A percentile compares a stretch with the other conserved stretches of the same genome.
phyloP scores from a whole-genome alignment of 306 rosid species.

The Vigna nakashimae region DNA sequence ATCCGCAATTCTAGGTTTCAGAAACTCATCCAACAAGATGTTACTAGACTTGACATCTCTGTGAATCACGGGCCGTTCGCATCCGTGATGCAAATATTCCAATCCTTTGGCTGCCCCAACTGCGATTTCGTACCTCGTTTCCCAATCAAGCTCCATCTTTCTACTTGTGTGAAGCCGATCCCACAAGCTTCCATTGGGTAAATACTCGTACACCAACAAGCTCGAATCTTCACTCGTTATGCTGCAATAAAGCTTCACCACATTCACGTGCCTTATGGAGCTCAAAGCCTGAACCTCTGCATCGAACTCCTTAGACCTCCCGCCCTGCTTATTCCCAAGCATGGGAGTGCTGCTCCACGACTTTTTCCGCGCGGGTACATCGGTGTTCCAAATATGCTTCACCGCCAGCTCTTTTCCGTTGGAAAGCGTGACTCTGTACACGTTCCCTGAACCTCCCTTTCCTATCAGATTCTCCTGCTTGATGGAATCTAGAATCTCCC shows the following conservation, averaged over 20 bases:
- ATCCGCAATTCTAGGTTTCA: slow-evolving; percentile 94
- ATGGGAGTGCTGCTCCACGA: slow-evolving; percentile 62
- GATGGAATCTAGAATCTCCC: slow-evolving; percentile 85
- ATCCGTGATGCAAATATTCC: slow-evolving; percentile 90
- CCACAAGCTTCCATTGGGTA: slow-evolving; percentile 93
- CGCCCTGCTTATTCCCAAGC: slow-evolving; percentile 46
- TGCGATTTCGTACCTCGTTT: slow-evolving; percentile 76
- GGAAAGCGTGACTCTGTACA: slow-evolving; percentile 67
- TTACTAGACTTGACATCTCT: slow-evolving; percentile 94
- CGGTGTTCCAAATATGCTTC: slow-evolving; percentile 86
- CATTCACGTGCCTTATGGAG: slow-evolving; percentile 90
- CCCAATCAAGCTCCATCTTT: slow-evolving; percentile 94
- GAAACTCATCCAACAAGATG: slow-evolving; percentile 80
- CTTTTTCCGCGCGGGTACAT: slow-evolving; percentile 42
- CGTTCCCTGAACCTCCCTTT: slow-evolving; percentile 91
- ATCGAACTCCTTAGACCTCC: slow-evolving; percentile 68
- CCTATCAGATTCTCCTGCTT: slow-evolving; percentile 88
- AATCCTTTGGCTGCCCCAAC: slow-evolving; percentile 92
- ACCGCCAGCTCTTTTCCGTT: slow-evolving; percentile 87
- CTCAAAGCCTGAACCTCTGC: slow-evolving; percentile 86
- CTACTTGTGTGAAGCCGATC: slow-evolving; percentile 69
- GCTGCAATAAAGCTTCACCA: slow-evolving; percentile 91
- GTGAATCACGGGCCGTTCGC: slow-evolving; percentile 81
- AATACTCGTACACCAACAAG: slow-evolving; percentile 84
- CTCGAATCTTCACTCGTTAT: slow-evolving; percentile 91